Evolutionary conservation across 225 moss, liverwort and hornwort species (phyloP).

Genomic region (Anthoceros angustus): DNA sequence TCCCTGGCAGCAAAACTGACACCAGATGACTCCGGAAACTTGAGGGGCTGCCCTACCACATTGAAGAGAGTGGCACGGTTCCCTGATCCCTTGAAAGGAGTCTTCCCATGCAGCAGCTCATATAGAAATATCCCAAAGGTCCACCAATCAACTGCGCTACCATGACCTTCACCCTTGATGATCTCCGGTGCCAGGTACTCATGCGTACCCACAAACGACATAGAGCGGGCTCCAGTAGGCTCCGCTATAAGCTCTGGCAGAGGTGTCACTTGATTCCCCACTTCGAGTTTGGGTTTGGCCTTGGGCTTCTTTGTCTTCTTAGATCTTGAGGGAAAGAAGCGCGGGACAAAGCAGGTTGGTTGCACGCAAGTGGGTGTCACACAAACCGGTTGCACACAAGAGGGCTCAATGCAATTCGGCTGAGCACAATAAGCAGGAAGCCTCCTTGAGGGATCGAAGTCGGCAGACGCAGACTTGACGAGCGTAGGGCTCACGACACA

Average conservation of each 20-base stretch:
- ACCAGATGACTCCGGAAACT: constrained; percentile 50
- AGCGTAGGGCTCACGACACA: constrained; percentile 69
- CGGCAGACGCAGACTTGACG: constrained; percentile 25
- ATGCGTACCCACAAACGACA: constrained; percentile 97
- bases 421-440: constrained; percentile 32
- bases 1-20: constrained; percentile 68
- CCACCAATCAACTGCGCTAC: constrained; percentile 99
- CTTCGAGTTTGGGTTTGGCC: constrained; percentile 10
- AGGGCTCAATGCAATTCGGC: constrained; percentile 32
- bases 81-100: constrained; percentile 86
- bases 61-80: constrained; percentile 70
- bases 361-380: constrained; percentile 41
- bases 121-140: constrained; percentile 87
- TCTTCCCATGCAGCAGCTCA: constrained; percentile 79
- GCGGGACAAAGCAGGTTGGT: constrained; percentile 36
- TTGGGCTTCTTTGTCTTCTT: constrained; percentile 19
- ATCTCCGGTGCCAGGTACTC: constrained; percentile 95
- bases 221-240: constrained; percentile 79
- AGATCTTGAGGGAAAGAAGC: constrained; percentile 26
- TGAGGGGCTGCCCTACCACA: constrained; percentile 61
- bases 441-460: constrained; percentile 27
- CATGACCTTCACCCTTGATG: constrained; percentile 84
- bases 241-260: constrained; percentile 93
- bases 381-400: constrained; percentile 45
- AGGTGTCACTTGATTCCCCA: constrained; percentile 27